Percentiles rank a stretch among this genome's conserved stretches.
These are phyloP conservation scores for Vigna nakashimae DNA, from an alignment of 306 rosid genomes.

Conservation along the genomic window DNA sequence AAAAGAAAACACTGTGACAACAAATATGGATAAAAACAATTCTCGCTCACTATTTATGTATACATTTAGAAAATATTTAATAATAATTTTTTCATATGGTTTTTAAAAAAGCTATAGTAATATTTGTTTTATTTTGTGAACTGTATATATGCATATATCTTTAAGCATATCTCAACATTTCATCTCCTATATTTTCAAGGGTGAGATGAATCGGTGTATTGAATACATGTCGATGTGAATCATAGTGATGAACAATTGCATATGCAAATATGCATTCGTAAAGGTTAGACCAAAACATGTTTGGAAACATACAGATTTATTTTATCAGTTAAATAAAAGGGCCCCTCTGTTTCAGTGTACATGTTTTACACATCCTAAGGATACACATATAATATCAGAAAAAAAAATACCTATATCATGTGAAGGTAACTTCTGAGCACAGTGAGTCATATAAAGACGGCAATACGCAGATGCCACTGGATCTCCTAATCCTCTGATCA, in stretches of 20 bases:
- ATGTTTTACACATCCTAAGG: constrained; percentile 28
- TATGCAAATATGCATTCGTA: constrained; percentile 23
- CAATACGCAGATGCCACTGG: constrained; percentile 93
- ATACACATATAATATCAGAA: neutral
- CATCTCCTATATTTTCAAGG: too few species aligned
- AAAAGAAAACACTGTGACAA: too few species aligned
- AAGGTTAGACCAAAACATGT: constrained; percentile 17
- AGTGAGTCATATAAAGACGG: constrained; percentile 72
- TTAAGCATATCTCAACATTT: too few species aligned
- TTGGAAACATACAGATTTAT: constrained; percentile 25
- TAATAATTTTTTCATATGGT: too few species aligned
- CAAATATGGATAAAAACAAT: too few species aligned
- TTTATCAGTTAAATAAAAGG: constrained; percentile 15
- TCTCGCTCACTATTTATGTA: too few species aligned
- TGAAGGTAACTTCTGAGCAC: constrained; percentile 78
- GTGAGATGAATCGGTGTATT: too few species aligned
- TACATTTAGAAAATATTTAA: too few species aligned
- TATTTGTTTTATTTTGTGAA: too few species aligned
- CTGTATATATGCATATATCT: too few species aligned
- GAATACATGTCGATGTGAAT: too few species aligned
- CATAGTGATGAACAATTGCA: neutral
- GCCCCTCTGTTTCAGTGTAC: constrained; percentile 5
- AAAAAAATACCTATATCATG: constrained; percentile 69
- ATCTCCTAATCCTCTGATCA: constrained; percentile 91
- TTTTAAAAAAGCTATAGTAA: too few species aligned